Conservation (phyloP, 2,329 filamentous ascomycete species). For the Fusarium sublunatum region DNA sequence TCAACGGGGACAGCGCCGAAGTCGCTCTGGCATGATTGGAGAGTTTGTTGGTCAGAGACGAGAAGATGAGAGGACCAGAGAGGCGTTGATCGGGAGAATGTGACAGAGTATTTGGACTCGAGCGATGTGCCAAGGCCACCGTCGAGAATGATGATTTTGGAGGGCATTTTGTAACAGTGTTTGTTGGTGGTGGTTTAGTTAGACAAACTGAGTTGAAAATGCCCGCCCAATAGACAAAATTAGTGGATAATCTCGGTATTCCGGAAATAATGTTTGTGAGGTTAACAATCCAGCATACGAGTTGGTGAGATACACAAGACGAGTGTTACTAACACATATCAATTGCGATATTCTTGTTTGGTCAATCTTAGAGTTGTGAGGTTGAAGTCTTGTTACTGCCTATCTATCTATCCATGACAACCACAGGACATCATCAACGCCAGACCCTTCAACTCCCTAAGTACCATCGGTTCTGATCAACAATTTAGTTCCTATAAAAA, state of each 20-base stretch:
- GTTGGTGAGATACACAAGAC: too few species aligned
- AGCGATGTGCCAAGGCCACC: conserved; percentile 76
- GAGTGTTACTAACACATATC: too few species aligned
- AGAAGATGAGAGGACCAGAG: conserved; percentile 77
- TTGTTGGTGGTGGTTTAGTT: conserved; percentile 12
- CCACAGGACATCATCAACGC: too few species aligned
- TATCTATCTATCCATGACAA: too few species aligned
- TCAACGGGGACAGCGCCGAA: conserved; percentile 69
- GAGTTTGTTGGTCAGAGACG: conserved; percentile 62
- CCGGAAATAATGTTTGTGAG: conserved; percentile 4
- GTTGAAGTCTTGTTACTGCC: too few species aligned
- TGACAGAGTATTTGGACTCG: conserved; percentile 64
- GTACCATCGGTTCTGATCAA: too few species aligned
- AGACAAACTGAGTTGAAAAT: conserved; percentile 5
- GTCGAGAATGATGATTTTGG: conserved; percentile 66
- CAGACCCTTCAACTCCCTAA: too few species aligned
- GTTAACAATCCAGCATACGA: too few species aligned
- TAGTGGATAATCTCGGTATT: conserved; percentile 32
- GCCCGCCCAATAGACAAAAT: conserved; percentile 28
- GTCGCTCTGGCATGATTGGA: conserved; percentile 65
- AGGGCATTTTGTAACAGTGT: conserved; percentile 34
- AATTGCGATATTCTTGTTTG: too few species aligned
- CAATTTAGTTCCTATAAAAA: too few species aligned
- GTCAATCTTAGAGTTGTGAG: too few species aligned
- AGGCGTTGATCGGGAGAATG: conserved; percentile 65